Evolutionary conservation across 192 early-diverging fungal genomes (phyloP).

Genomic region (Lunasporangiospora selenospora): DNA sequence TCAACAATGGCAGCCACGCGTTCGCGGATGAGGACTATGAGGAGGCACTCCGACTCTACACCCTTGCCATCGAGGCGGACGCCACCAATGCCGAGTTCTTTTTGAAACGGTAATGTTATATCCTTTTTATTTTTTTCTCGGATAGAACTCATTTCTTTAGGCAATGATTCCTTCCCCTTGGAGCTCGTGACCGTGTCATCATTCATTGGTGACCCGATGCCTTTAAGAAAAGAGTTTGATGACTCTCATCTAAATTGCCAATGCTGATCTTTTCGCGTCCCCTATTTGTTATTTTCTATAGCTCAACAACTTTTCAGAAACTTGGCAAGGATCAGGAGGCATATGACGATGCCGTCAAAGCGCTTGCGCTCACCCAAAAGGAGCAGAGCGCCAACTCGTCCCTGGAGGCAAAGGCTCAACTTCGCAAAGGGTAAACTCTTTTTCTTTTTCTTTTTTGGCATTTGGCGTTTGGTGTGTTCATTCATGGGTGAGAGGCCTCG

Average conservation of each 20-base stretch:
- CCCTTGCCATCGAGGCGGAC: constrained; percentile 68
- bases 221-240: too few species aligned
- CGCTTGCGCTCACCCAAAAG: constrained; percentile 59
- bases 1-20: constrained; percentile 69
- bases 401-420: constrained; percentile 70
- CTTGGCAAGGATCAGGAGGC: constrained; percentile 66
- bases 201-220: too few species aligned
- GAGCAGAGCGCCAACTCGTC: constrained; percentile 50
- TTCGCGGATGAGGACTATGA: constrained; percentile 84
- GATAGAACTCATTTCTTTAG: too few species aligned
- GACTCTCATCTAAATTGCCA: too few species aligned
- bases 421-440: constrained; percentile 68
- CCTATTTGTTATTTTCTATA: constrained; percentile 9
- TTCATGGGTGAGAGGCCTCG: too few species aligned
- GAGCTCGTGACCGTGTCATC: too few species aligned
- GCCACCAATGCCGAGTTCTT: constrained; percentile 67
- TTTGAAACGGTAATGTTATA: constrained; percentile 66
- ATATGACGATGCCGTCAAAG: constrained; percentile 69
- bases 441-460: too few species aligned
- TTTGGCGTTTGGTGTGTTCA: too few species aligned
- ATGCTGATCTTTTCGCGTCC: too few species aligned
- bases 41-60: constrained; percentile 70
- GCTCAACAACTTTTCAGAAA: constrained; percentile 70
- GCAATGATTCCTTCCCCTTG: too few species aligned
- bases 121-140: too few species aligned